Conservation (phyloP, 257 asterid species). For the Jacaranda copaia region DNA sequence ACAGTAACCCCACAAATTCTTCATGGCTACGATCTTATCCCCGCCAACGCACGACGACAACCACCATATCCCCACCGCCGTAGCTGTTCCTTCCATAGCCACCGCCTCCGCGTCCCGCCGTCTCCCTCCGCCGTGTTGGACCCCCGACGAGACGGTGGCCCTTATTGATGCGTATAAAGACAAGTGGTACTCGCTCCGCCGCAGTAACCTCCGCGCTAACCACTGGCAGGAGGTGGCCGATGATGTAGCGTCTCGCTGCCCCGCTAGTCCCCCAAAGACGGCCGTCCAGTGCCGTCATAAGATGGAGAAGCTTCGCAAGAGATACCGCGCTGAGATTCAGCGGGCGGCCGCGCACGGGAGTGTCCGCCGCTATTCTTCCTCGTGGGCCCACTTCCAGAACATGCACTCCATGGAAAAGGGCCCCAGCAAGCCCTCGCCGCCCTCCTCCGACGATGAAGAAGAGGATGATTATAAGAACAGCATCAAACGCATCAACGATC, state of each 20-base stretch:
- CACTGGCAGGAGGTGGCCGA: slow-evolving; percentile 93
- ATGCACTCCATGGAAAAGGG: slow-evolving; percentile 89
- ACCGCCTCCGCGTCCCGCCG: slow-evolving; percentile 65
- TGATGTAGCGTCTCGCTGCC: slow-evolving; percentile 61
- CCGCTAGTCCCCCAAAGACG: slow-evolving; percentile 53
- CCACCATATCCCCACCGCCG: slow-evolving; percentile 50
- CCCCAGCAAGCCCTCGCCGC: slow-evolving; percentile 44
- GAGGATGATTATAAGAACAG: slow-evolving; percentile 52
- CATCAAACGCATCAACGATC: slow-evolving; percentile 55
- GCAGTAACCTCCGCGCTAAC: slow-evolving; percentile 74
- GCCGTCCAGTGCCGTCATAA: slow-evolving; percentile 86
- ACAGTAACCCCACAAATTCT: not conserved
- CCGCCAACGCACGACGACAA: slow-evolving; percentile 39
- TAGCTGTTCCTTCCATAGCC: slow-evolving; percentile 52
- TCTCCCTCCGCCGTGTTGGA: slow-evolving; percentile 92
- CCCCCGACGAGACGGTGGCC: slow-evolving; percentile 76
- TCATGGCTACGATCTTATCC: slow-evolving; percentile 39
- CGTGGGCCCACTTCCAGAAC: slow-evolving; percentile 82
- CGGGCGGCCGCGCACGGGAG: slow-evolving; percentile 72
- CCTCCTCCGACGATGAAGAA: slow-evolving; percentile 45
- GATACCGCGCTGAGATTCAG: slow-evolving; percentile 83
- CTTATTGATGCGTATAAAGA: slow-evolving; percentile 72
- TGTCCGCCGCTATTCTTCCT: slow-evolving; percentile 55
- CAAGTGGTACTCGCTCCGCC: slow-evolving; percentile 87
- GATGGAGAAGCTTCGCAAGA: slow-evolving; percentile 90